These are phyloP conservation scores for carrot (Daucus carota) DNA, from an alignment of 129 eudicot genomes.

Conservation along the genomic window DNA sequence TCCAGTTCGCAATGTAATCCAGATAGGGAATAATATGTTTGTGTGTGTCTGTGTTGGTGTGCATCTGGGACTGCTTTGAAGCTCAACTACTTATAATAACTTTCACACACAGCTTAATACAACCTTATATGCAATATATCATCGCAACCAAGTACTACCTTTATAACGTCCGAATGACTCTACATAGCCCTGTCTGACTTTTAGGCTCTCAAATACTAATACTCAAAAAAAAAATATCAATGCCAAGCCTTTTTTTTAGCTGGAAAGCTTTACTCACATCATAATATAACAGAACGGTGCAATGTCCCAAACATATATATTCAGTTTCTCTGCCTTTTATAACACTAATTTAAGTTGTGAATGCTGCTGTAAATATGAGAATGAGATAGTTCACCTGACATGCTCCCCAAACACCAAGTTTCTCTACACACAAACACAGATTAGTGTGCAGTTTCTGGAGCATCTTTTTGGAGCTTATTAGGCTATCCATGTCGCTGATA, in stretches of 20 bases:
- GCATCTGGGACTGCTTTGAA: too few relatives aligned
- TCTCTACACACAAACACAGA: conserved; percentile 60
- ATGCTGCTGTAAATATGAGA: not conserved
- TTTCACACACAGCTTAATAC: not conserved
- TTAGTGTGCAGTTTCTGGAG: conserved; percentile 58
- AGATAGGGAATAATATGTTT: too few relatives aligned
- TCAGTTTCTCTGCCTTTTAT: not conserved
- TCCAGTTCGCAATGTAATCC: too few relatives aligned
- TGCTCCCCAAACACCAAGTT: conserved; percentile 92
- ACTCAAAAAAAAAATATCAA: not conserved
- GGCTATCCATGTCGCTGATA: conserved; percentile 26
- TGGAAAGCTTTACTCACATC: not conserved
- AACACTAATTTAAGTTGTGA: not conserved
- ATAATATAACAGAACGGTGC: not conserved
- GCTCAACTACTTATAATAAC: not conserved
- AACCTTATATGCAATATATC: not conserved
- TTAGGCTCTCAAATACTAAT: not conserved
- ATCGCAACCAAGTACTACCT: not conserved
- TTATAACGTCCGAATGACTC: not conserved
- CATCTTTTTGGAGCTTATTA: conserved; percentile 43
- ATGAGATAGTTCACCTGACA: conserved; percentile 42
- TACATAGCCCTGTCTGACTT: not conserved
- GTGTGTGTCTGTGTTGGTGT: too few relatives aligned
- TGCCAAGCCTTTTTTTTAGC: not conserved
- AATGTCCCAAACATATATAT: not conserved